Percentiles rank a stretch among this genome's conserved stretches.
These are phyloP conservation scores for Crotalaria pallida DNA, from an alignment of 306 rosid species.

Conservation along the genomic window DNA sequence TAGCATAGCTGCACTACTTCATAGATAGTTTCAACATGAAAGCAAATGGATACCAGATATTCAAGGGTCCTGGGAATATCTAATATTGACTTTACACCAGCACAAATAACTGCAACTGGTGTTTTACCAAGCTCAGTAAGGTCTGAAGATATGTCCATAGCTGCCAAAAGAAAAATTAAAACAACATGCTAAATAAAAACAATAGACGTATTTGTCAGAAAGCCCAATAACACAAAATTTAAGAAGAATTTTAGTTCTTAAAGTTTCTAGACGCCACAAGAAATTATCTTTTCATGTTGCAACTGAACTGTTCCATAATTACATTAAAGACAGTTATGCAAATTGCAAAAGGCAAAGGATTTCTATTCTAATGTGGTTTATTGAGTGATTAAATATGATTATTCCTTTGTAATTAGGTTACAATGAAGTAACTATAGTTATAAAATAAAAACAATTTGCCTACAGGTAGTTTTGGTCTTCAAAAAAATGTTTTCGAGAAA, in stretches of 20 bases:
- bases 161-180: slow-evolving; percentile 39
- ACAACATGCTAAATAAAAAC: slow-evolving; percentile 8
- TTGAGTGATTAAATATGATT: no score
- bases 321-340: not conserved
- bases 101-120: slow-evolving; percentile 75
- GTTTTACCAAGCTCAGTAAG: slow-evolving; percentile 95
- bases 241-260: not conserved
- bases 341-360: not conserved
- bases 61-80: slow-evolving; percentile 91
- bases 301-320: not conserved
- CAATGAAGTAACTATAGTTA: no score
- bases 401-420: no score
- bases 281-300: not conserved
- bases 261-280: slow-evolving; percentile 7
- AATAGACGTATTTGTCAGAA: not conserved
- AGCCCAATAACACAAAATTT: not conserved
- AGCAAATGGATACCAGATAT: slow-evolving; percentile 52
- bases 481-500: not conserved
- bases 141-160: slow-evolving; percentile 91
- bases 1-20: not conserved
- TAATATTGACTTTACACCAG: slow-evolving; percentile 86
- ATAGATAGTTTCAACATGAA: slow-evolving; percentile 13
- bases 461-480: no score
- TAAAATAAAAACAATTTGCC: no score
- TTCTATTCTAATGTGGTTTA: no score